These are phyloP conservation scores for Pascua guehoae DNA, from an alignment of 1,284 basidiomycete species.

Conservation along the genomic window DNA sequence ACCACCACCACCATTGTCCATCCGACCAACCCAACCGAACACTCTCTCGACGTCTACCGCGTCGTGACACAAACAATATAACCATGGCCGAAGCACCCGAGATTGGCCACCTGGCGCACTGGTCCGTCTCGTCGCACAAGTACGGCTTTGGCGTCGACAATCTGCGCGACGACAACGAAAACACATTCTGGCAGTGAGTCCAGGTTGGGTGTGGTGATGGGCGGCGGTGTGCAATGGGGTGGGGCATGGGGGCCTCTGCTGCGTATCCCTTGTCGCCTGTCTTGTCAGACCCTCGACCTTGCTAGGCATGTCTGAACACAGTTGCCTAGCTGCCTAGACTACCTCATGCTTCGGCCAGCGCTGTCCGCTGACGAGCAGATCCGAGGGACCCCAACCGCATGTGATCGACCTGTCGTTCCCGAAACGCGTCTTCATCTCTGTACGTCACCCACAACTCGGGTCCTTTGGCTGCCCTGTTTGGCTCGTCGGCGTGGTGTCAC, in stretches of 20 bases:
- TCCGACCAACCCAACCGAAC: background rate
- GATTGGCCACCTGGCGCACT: constrained; percentile 65
- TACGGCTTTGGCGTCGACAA: constrained; percentile 94
- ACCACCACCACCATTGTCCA: background rate
- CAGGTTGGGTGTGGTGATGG: background rate
- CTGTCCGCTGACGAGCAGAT: constrained; percentile 56
- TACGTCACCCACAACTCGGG: constrained; percentile 40
- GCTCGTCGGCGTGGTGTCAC: no score
- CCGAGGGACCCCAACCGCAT: constrained; percentile 96
- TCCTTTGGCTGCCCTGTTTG: no score
- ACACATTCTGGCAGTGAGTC: constrained; percentile 96
- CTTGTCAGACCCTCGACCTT: no score
- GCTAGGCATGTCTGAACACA: no score
- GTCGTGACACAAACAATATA: no score
- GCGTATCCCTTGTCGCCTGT: no score
- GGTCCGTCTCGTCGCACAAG: constrained; percentile 97
- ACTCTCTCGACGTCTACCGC: background rate
- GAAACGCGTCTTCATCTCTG: constrained; percentile 82
- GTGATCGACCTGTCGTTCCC: constrained; percentile 92
- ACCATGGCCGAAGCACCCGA: constrained; percentile 17
- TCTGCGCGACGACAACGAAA: constrained; percentile 78
- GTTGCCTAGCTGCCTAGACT: no score
- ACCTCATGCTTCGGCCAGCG: background rate
- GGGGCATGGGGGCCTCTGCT: no score
- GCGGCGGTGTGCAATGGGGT: background rate